A percentile compares a stretch with the other conserved stretches of the same genome.
phyloP scores from a whole-genome alignment of 2,329 filamentous ascomycete species.

The Peltaster fructicola region DNA sequence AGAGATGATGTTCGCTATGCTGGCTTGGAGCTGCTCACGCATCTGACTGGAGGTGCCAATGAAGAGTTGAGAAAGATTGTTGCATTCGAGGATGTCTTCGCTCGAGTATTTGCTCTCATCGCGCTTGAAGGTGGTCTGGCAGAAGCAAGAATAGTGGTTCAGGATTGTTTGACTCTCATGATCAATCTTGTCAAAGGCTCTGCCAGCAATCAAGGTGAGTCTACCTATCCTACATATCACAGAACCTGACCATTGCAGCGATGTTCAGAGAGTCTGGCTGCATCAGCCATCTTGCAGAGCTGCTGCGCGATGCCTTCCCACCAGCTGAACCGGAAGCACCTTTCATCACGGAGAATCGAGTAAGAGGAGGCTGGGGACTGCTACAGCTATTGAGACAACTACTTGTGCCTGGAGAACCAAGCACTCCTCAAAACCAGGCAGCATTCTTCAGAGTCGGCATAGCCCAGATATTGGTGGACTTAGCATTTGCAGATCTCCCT shows the following conservation, averaged over 20 bases:
- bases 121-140: slow-evolving; percentile 62
- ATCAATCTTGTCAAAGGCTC: slow-evolving; percentile 81
- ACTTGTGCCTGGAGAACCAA: slow-evolving; percentile 59
- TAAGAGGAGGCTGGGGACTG: slow-evolving; percentile 83
- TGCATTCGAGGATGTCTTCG: slow-evolving; percentile 87
- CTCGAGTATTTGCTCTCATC: slow-evolving; percentile 68
- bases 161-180: slow-evolving; percentile 81
- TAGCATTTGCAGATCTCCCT: slow-evolving; percentile 61
- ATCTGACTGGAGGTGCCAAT: slow-evolving; percentile 63
- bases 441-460: slow-evolving; percentile 74
- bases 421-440: slow-evolving; percentile 66
- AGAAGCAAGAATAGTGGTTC: slow-evolving; percentile 71
- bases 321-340: slow-evolving; percentile 16
- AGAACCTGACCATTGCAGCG: slow-evolving; percentile 20
- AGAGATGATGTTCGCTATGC: slow-evolving; percentile 78
- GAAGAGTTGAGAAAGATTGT: slow-evolving; percentile 86
- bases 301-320: slow-evolving; percentile 40
- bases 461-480: slow-evolving; percentile 58
- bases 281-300: slow-evolving; percentile 49
- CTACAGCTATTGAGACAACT: slow-evolving; percentile 77
- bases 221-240: background rate
- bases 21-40: slow-evolving; percentile 69
- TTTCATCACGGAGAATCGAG: slow-evolving; percentile 39
- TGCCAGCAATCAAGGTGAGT: slow-evolving; percentile 58
- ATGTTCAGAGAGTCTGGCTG: slow-evolving; percentile 84